Percentiles rank a stretch among this genome's conserved stretches.
These are phyloP conservation scores for Colletotrichum australisinense DNA, from an alignment of 2,329 filamentous ascomycete genomes.

Conservation along the genomic window DNA sequence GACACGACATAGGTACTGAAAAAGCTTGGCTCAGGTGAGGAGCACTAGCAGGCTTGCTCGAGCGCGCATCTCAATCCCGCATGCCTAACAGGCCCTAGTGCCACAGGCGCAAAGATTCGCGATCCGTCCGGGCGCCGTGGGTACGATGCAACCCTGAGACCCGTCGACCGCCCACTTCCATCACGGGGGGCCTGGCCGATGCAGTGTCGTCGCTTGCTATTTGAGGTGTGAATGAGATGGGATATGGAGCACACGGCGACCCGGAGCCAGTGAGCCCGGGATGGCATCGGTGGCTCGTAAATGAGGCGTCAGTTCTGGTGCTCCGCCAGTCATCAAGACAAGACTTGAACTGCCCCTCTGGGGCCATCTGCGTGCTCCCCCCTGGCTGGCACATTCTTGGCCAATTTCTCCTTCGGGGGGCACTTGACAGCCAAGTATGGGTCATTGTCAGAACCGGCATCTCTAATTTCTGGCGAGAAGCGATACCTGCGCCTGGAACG, in stretches of 20 bases:
- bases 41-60: conserved; percentile 13
- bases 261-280: conserved; percentile 5
- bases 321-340: conserved; percentile 32
- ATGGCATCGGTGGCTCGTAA: conserved; percentile 31
- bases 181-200: conserved; percentile 11
- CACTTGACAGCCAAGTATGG: conserved; percentile 31
- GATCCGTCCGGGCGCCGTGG: conserved; percentile 32
- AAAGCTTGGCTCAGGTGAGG: conserved; percentile 32
- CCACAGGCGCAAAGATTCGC: conserved; percentile 34
- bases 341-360: conserved; percentile 26
- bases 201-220: conserved; percentile 31
- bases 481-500: conserved; percentile 29
- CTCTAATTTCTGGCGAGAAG: conserved; percentile 30
- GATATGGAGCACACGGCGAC: conserved; percentile 16
- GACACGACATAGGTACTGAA: conserved; percentile 18
- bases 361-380: conserved; percentile 12
- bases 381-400: conserved; percentile 30
- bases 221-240: conserved; percentile 28
- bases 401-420: conserved; percentile 31
- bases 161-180: conserved; percentile 11
- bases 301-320: conserved; percentile 23
- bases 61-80: conserved; percentile 36
- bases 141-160: conserved; percentile 34
- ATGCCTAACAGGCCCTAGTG: conserved; percentile 32
- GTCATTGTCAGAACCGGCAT: conserved; percentile 25